These are phyloP conservation scores for Cymbopogon flexuosus DNA, from an alignment of 202 grass and related monocot genomes.

Conservation along the genomic window DNA sequence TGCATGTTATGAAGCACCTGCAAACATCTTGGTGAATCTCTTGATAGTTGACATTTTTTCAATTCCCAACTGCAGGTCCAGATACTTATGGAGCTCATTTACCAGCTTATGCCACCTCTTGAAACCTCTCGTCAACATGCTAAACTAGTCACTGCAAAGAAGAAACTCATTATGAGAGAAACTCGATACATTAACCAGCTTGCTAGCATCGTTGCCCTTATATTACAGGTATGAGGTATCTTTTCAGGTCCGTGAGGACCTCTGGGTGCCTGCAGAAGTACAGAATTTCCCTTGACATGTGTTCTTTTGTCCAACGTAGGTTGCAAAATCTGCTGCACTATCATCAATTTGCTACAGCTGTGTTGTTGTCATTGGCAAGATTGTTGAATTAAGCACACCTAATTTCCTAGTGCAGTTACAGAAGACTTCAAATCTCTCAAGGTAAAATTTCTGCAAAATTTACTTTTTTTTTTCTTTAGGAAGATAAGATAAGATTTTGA, in stretches of 20 bases:
- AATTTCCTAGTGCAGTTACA: slow-evolving; percentile 41
- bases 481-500: background rate
- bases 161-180: slow-evolving; percentile 31
- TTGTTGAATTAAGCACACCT: slow-evolving; percentile 46
- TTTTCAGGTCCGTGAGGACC: background rate
- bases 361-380: slow-evolving; percentile 33
- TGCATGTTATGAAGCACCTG: background rate
- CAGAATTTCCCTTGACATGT: background rate
- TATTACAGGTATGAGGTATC: slow-evolving; percentile 36
- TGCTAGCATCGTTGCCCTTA: slow-evolving; percentile 33
- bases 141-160: slow-evolving; percentile 33
- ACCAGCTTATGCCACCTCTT: slow-evolving; percentile 37
- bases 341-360: slow-evolving; percentile 40
- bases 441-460: slow-evolving; percentile 32
- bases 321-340: slow-evolving; percentile 43
- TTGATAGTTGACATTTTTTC: slow-evolving; percentile 22
- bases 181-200: slow-evolving; percentile 32
- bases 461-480: background rate
- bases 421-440: slow-evolving; percentile 52
- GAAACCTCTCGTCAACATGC: slow-evolving; percentile 12
- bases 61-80: slow-evolving; percentile 39
- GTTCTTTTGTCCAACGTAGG: slow-evolving; percentile 22
- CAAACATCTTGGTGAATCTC: background rate
- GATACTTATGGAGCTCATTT: slow-evolving; percentile 41
- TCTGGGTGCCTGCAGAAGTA: background rate